Evolutionary conservation across 306 rosid genomes (phyloP).

Genomic region (Cucurbita ficifolia): DNA sequence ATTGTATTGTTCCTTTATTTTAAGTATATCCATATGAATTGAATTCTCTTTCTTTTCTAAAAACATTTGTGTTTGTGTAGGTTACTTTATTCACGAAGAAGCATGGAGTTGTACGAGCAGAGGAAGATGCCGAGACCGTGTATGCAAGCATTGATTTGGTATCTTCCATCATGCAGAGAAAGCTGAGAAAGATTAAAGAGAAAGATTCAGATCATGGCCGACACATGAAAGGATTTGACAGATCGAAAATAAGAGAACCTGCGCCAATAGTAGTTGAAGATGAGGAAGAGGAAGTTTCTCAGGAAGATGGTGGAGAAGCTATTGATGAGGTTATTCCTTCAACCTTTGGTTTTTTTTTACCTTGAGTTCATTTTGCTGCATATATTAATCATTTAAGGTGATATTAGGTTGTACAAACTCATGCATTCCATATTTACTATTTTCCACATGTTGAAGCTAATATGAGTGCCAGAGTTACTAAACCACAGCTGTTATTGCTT

Average conservation of each 20-base stretch:
- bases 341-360: neutral
- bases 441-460: neutral
- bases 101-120: conserved; percentile 87
- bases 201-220: conserved; percentile 79
- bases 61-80: conserved; percentile 17
- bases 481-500: neutral
- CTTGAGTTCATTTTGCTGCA: conserved; percentile 5
- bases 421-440: neutral
- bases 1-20: neutral
- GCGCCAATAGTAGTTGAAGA: conserved; percentile 11
- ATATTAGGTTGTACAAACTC: neutral
- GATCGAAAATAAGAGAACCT: conserved; percentile 53
- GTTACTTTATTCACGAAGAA: conserved; percentile 68
- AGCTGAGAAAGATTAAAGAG: conserved; percentile 90
- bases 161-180: conserved; percentile 77
- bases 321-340: conserved; percentile 41
- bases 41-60: neutral
- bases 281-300: conserved; percentile 13
- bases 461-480: neutral
- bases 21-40: neutral
- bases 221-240: conserved; percentile 83
- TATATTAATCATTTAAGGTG: neutral
- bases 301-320: conserved; percentile 28
- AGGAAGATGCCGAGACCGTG: conserved; percentile 69
- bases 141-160: conserved; percentile 80